Conservation (phyloP, 768 basidiomycete species). For the Tubosaeta sp. region DNA sequence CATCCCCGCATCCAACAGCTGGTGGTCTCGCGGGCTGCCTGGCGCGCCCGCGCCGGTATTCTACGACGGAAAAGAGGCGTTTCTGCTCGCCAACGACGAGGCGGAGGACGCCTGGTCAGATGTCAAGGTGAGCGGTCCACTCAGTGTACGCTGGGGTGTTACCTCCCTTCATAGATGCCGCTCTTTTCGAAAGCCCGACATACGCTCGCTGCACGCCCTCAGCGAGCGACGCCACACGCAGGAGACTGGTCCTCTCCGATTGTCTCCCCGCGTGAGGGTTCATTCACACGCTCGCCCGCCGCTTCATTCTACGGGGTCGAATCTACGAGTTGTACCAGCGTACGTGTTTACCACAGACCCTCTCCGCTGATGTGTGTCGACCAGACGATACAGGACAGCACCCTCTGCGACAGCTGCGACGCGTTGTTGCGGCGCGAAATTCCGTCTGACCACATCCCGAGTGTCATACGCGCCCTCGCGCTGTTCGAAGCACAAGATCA, state of each 20-base stretch:
- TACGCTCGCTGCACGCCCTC: not conserved
- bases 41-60: not conserved
- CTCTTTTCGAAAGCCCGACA: not conserved
- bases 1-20: constrained; percentile 4
- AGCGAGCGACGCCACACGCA: not conserved
- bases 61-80: not conserved
- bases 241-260: not conserved
- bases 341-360: not conserved
- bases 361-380: not conserved
- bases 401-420: constrained; percentile 13
- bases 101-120: not conserved
- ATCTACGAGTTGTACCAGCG: constrained; percentile 8
- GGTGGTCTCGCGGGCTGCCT: constrained; percentile 2
- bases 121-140: constrained; percentile 4
- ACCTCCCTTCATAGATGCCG: not conserved
- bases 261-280: not conserved
- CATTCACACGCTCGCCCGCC: not conserved
- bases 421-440: not conserved
- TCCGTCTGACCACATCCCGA: too few relatives aligned
- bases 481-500: constrained; percentile 15
- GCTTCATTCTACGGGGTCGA: constrained; percentile 2
- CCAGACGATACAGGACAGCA: constrained; percentile 6
- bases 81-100: not conserved
- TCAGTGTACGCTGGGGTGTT: not conserved
- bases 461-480: constrained; percentile 2